Evolutionary conservation across 1,284 basidiomycete species (phyloP).

Genomic region (Moesziomyces sp.): DNA sequence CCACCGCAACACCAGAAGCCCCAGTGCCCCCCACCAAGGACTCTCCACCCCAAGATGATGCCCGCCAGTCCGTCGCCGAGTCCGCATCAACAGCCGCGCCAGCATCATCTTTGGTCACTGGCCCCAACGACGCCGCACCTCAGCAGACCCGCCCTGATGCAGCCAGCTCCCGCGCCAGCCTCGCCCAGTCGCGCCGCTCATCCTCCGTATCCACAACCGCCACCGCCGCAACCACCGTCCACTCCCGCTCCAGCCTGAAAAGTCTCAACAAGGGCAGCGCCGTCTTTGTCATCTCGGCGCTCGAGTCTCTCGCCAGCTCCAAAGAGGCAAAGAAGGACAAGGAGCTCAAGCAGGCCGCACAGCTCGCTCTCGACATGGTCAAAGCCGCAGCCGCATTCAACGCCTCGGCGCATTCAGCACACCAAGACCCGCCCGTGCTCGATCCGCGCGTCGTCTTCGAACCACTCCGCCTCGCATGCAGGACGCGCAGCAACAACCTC

Average conservation of each 20-base stretch:
- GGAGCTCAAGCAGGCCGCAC: constrained; percentile 57
- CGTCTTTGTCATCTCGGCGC: constrained; percentile 65
- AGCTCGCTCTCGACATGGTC: constrained; percentile 65
- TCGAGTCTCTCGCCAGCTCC: constrained; percentile 57
- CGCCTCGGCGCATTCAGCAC: constrained; percentile 21
- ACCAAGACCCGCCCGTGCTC: constrained; percentile 44
- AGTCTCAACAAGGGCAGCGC: constrained; percentile 58
- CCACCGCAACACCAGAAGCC: constrained; percentile 6
- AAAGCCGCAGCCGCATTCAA: constrained; percentile 39
- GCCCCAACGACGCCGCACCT: not conserved
- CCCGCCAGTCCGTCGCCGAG: constrained; percentile 14
- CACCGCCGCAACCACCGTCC: constrained; percentile 42
- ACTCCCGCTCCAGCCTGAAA: constrained; percentile 53
- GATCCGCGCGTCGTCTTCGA: constrained; percentile 66
- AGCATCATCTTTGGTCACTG: not conserved
- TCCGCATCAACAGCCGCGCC: constrained; percentile 1
- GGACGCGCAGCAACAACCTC: constrained; percentile 58
- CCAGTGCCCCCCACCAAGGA: constrained; percentile 23
- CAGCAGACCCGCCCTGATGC: constrained; percentile 9
- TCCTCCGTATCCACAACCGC: constrained; percentile 45
- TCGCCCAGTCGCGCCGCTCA: constrained; percentile 35
- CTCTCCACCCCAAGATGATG: constrained; percentile 7
- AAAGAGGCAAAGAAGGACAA: constrained; percentile 64
- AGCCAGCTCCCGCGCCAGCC: constrained; percentile 34
- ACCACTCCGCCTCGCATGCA: constrained; percentile 63